Base-by-base conservation (phyloP, 2,329 filamentous ascomycete genomes). In the Beauveria pseudobassiana region DNA sequence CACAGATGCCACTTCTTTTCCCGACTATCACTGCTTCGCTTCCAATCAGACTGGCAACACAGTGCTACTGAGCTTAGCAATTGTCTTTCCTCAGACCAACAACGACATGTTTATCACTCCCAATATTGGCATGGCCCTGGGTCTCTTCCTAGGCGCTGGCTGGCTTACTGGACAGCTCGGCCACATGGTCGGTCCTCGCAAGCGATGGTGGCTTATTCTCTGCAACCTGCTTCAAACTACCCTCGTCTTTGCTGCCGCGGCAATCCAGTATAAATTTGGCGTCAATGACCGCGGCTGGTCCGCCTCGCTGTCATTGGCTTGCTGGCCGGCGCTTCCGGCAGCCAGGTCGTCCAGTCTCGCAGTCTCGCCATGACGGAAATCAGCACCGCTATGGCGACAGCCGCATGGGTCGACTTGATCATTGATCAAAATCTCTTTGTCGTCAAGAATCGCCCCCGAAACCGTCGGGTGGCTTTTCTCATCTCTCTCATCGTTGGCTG, bases 41-140 rank as follows among this genome's bases (percentile, higher is more conserved):
- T 86, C 83, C 34, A 87, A 87, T 70, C 84, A 87, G 68, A 87
- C 85, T 0, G 85, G 85, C 63, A 87, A 87, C 72, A 86, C 84
- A 2, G 79, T 87, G 54, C 81, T 87, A 66, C 76, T 87, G 9
- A 73, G 78, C 62, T 68, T 82, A 12, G 82, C 82, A 34, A 74
- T 85, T 61, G 72, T 81, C 42, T 66, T 81, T 34, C 79, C 82
- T 9, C 68, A 78, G 42, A 70, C 80, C 63, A 73, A 79, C 64
- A 75, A 77, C 50, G 73, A 78, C 22, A 73, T 77, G 68, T 84
- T 85, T 70, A 73, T 77, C 66, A 78, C 80, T 14, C 67, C 77
- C 52, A 85, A 86, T 64, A 82, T 86, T 48, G 82, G 76, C 46
- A 72, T 79, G 14, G 80, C 80, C 18, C 77, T 87, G 3, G 80